Conservation (phyloP, 2,329 filamentous ascomycete genomes). For the Pseudopithomyces maydicus region DNA sequence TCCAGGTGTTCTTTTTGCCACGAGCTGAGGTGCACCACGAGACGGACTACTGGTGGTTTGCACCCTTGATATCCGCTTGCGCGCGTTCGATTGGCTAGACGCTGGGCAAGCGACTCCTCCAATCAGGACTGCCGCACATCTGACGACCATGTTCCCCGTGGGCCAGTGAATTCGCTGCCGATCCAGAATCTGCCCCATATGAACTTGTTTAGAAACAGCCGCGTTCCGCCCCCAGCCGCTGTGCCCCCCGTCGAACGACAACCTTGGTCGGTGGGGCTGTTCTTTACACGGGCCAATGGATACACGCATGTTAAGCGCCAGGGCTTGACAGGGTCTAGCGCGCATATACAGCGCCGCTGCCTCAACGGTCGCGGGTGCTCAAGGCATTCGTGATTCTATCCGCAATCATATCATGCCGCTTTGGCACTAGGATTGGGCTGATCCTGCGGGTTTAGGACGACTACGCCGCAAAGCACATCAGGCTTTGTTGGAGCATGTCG, state of each 20-base stretch:
- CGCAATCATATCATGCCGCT: slow-evolving; percentile 24
- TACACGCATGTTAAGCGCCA: slow-evolving; percentile 17
- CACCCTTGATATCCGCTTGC: slow-evolving; percentile 3
- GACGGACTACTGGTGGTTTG: not conserved
- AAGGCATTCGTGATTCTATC: slow-evolving; percentile 4
- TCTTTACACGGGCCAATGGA: slow-evolving; percentile 14
- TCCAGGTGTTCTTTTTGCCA: slow-evolving; percentile 2
- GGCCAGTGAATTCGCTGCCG: slow-evolving; percentile 2
- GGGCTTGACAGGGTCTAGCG: slow-evolving; percentile 10
- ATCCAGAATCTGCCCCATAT: slow-evolving; percentile 1
- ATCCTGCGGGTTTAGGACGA: slow-evolving; percentile 22
- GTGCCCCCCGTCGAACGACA: slow-evolving; percentile 6
- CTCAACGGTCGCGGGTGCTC: slow-evolving; percentile 5
- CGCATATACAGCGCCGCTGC: slow-evolving; percentile 12
- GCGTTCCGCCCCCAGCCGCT: slow-evolving; percentile 17
- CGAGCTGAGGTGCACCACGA: slow-evolving; percentile 4
- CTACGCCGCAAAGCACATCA: slow-evolving; percentile 18
- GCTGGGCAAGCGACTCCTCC: slow-evolving; percentile 2
- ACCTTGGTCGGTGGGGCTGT: slow-evolving; percentile 10
- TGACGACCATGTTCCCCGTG: not conserved
- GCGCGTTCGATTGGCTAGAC: slow-evolving; percentile 13
- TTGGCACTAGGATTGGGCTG: slow-evolving; percentile 18
- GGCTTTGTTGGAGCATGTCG: slow-evolving; percentile 11
- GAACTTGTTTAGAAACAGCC: slow-evolving; percentile 18
- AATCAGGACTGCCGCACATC: slow-evolving; percentile 7